Base-by-base conservation (phyloP, 257 asterid genomes). In the Linderniella brevidens region DNA sequence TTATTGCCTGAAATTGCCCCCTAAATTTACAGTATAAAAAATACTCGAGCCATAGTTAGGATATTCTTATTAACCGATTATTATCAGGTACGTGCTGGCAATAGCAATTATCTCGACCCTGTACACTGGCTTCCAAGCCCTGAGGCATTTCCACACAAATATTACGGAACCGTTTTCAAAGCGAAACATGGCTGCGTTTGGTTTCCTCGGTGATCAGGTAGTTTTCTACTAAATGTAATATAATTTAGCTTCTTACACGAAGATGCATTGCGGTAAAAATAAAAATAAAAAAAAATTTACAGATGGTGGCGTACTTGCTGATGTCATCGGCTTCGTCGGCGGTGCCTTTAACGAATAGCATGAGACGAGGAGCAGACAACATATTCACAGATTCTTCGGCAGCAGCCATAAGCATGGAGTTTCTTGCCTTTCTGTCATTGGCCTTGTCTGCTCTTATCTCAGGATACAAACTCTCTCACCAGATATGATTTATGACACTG, bases 341-440 rank as follows among this genome's bases (percentile, higher is more conserved):
- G 0, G 82, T 83, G 46, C 95, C 97, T 8, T 19, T 87, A 70
- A 83, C 95, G 11, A 80, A 83, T 64, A 67, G 57, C 41, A 72
- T 80, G 90, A 67, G 97, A 57, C 75, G 64, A 78, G 77, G 71
- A 17, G 55, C 66, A 9, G 97, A 78, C 53, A 84, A 78, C 70
- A 67, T 79, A 58, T 90, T 90, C 53, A 90, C 99, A 9, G 99
- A 90, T 58, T 64, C 94, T 4, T 82, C 93, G 16, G 94, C 92
- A 15, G 49, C 96, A 4, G 80, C 96, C 37, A 85, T 81, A 35
- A 67, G 85, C 58, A 73, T 90, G 94, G 86, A 59, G 51, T 73
- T 90, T 61, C 64, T 90, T 19, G 99, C 94, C 8, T 90, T 90
- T 75, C 46, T 90, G 44, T 46, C 78, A 5, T 58, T 85, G 37